Percentiles rank a stretch among this genome's conserved stretches.
Evolutionary conservation across 1,284 basidiomycete species (phyloP).

Genomic region (Xerocomus tenax): DNA sequence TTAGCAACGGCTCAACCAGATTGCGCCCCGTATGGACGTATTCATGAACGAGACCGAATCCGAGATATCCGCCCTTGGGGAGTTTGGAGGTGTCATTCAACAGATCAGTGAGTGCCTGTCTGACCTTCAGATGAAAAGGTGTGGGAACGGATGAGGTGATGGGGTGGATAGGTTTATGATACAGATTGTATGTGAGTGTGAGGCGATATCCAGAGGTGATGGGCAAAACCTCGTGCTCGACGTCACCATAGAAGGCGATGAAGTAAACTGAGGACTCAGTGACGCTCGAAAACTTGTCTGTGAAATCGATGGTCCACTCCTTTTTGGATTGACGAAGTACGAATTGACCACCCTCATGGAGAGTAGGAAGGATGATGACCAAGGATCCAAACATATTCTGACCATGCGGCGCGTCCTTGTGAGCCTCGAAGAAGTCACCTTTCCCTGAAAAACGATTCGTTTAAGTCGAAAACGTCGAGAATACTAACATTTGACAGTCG

Average conservation of each 20-base stretch:
- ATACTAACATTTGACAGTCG: slow-evolving; percentile 13
- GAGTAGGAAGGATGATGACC: slow-evolving; percentile 35
- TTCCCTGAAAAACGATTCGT: slow-evolving; percentile 7
- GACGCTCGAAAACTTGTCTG: slow-evolving; percentile 1
- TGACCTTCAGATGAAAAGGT: neutral
- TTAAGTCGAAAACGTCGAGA: neutral
- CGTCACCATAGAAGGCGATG: slow-evolving; percentile 34
- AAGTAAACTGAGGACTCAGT: slow-evolving; percentile 21
- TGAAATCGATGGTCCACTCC: slow-evolving; percentile 26
- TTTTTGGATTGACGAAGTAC: slow-evolving; percentile 26
- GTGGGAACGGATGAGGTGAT: neutral
- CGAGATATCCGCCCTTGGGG: slow-evolving; percentile 5
- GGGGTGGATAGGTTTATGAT: slow-evolving; percentile 14
- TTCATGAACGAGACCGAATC: slow-evolving; percentile 10
- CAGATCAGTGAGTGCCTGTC: slow-evolving; percentile 25
- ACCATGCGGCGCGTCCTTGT: slow-evolving; percentile 30
- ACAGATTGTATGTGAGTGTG: slow-evolving; percentile 38
- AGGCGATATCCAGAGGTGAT: slow-evolving; percentile 36
- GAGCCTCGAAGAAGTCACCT: slow-evolving; percentile 20
- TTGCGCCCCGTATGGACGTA: slow-evolving; percentile 2
- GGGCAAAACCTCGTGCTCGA: slow-evolving; percentile 35
- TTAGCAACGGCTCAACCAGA: neutral
- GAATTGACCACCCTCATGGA: slow-evolving; percentile 34
- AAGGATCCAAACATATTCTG: slow-evolving; percentile 35
- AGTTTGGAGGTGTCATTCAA: slow-evolving; percentile 28